Conservation (phyloP, 345 rosid species). For the Acer yangbiense region DNA sequence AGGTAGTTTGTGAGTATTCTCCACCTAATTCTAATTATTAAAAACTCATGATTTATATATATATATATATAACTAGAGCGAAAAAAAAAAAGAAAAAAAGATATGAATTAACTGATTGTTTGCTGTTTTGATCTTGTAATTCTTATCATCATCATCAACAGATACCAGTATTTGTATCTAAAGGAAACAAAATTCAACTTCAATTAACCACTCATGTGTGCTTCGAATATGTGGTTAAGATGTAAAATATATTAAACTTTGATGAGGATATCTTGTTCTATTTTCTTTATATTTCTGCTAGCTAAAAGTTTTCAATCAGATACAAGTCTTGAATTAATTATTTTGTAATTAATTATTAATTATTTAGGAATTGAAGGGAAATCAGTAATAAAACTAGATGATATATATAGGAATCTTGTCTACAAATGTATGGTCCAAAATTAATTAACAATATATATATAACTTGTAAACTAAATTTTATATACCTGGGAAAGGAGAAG, state of each 20-base stretch:
- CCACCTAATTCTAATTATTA: slow-evolving; percentile 44
- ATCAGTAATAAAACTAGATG: background rate
- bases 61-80: background rate
- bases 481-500: too few species aligned
- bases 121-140: slow-evolving; percentile 15
- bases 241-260: slow-evolving; percentile 6
- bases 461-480: background rate
- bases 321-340: too few species aligned
- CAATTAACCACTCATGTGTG: background rate
- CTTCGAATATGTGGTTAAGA: background rate
- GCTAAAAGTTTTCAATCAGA: too few species aligned
- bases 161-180: background rate
- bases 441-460: background rate
- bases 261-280: background rate
- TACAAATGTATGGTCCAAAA: too few species aligned
- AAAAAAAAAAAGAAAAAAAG: background rate
- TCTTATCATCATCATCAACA: slow-evolving; percentile 2
- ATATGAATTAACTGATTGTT: slow-evolving; percentile 13
- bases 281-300: background rate
- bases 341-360: background rate
- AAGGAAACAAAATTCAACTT: slow-evolving; percentile 4
- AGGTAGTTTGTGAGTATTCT: slow-evolving; percentile 69
- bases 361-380: background rate
- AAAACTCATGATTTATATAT: background rate
- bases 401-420: background rate